Conservation (phyloP, 306 rosid species). For the Acmispon strigosus region DNA sequence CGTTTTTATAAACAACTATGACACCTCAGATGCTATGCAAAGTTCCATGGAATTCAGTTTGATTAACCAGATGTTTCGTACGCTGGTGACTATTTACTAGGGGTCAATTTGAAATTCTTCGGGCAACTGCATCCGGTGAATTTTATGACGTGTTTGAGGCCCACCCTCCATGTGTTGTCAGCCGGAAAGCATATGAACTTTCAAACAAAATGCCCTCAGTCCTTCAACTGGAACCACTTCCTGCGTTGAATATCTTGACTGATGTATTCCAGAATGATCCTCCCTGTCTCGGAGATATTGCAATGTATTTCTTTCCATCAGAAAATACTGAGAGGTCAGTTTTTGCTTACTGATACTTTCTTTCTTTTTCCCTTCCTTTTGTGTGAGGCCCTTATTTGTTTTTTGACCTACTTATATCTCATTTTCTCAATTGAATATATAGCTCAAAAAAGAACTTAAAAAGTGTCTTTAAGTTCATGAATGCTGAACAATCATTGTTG, state of each 20-base stretch:
- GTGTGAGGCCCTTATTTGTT: neutral
- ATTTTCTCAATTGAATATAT: slow-evolving; percentile 24
- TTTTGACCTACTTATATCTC: neutral
- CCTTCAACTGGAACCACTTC: slow-evolving; percentile 39
- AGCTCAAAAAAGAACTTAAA: slow-evolving; percentile 33
- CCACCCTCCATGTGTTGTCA: slow-evolving; percentile 47
- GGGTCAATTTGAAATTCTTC: slow-evolving; percentile 49
- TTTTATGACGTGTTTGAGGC: slow-evolving; percentile 54
- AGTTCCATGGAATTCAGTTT: neutral
- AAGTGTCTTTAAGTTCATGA: slow-evolving; percentile 45
- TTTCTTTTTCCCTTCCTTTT: neutral
- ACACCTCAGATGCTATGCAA: slow-evolving; percentile 1
- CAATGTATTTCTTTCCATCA: slow-evolving; percentile 60
- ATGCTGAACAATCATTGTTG: slow-evolving; percentile 38
- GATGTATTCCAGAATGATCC: slow-evolving; percentile 35
- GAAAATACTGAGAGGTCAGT: slow-evolving; percentile 40
- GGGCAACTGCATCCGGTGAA: slow-evolving; percentile 3
- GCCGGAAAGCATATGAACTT: slow-evolving; percentile 34
- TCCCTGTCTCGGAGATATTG: slow-evolving; percentile 59
- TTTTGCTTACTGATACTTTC: slow-evolving; percentile 9
- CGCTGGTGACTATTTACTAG: slow-evolving; percentile 32
- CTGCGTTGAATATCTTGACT: slow-evolving; percentile 29
- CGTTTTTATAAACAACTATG: neutral
- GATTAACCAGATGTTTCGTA: slow-evolving; percentile 1
- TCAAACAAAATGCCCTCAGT: slow-evolving; percentile 44